These are phyloP conservation scores for Diaporthe humulicola DNA, from an alignment of 2,329 filamentous ascomycete genomes.

Conservation along the genomic window DNA sequence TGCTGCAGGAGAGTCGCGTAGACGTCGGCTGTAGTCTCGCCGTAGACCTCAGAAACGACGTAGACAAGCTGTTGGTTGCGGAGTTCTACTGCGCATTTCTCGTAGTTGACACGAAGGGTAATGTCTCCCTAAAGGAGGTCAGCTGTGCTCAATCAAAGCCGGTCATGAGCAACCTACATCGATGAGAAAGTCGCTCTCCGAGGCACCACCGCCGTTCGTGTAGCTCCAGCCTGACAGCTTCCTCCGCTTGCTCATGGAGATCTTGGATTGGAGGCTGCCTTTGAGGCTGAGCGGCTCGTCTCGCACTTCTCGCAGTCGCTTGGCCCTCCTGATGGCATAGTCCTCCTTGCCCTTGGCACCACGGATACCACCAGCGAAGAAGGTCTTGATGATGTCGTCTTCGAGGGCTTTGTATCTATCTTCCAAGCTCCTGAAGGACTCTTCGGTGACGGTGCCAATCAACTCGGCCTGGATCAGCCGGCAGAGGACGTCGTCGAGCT, in stretches of 20 bases:
- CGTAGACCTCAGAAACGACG: constrained; percentile 79
- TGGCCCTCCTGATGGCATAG: constrained; percentile 68
- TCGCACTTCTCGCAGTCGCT: constrained; percentile 66
- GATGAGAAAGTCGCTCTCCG: constrained; percentile 56
- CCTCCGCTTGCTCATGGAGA: constrained; percentile 37
- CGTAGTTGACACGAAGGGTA: constrained; percentile 84
- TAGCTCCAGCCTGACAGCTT: constrained; percentile 43
- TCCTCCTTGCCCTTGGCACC: constrained; percentile 77
- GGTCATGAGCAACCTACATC: constrained; percentile 59
- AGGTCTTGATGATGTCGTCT: constrained; percentile 68
- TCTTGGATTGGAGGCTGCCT: constrained; percentile 59
- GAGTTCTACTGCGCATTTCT: constrained; percentile 85
- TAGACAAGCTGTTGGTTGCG: constrained; percentile 83
- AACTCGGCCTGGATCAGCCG: constrained; percentile 75
- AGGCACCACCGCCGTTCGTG: constrained; percentile 53
- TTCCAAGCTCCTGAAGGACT: constrained; percentile 70
- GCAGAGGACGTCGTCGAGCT: constrained; percentile 64
- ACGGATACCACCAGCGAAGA: constrained; percentile 66
- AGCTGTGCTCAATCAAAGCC: constrained; percentile 4
- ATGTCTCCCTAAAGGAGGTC: constrained; percentile 59
- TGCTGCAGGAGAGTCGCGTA: constrained; percentile 81
- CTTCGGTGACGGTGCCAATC: constrained; percentile 72
- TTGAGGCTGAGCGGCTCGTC: constrained; percentile 66
- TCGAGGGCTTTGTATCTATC: constrained; percentile 75
- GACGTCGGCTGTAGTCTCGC: constrained; percentile 80